phyloP scores from a whole-genome alignment of 2,329 filamentous ascomycete genomes.

The Rosellinia necatrix region DNA sequence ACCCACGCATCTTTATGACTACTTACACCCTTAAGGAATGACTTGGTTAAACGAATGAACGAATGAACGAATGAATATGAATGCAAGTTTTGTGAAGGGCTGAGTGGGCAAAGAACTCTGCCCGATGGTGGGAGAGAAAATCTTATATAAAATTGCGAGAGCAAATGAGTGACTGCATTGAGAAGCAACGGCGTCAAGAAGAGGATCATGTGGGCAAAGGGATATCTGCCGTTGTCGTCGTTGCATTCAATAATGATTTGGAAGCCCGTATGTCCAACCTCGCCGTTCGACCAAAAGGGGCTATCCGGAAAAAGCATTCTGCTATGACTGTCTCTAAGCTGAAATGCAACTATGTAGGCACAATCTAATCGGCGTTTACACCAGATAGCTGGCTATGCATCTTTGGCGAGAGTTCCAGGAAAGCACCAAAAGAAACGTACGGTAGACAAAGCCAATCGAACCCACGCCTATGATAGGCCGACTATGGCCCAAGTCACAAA shows the following conservation, averaged over 20 bases:
- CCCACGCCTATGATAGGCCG: not conserved
- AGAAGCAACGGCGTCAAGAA: slow-evolving; percentile 20
- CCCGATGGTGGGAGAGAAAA: slow-evolving; percentile 19
- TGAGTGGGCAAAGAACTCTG: slow-evolving; percentile 5
- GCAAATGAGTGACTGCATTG: slow-evolving; percentile 30
- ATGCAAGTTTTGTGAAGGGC: slow-evolving; percentile 24
- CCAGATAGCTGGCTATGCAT: no score
- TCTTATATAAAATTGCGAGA: slow-evolving; percentile 16
- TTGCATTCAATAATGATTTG: not conserved
- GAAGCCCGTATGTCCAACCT: slow-evolving; percentile 12
- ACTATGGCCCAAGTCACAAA: not conserved
- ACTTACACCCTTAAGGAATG: no score
- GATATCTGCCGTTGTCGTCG: not conserved
- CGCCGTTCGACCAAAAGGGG: slow-evolving; percentile 7
- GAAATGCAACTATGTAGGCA: no score
- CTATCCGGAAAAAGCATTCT: no score
- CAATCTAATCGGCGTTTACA: no score
- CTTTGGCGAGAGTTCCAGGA: no score
- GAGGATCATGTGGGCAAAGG: slow-evolving; percentile 12
- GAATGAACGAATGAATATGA: slow-evolving; percentile 1
- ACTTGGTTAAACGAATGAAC: slow-evolving; percentile 10
- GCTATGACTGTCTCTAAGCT: no score
- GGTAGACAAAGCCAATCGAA: not conserved
- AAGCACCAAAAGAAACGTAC: no score
- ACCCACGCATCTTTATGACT: slow-evolving; percentile 29